These are phyloP conservation scores for Botryotinia globosa DNA, from an alignment of 2,329 filamentous ascomycete species.

Conservation along the genomic window DNA sequence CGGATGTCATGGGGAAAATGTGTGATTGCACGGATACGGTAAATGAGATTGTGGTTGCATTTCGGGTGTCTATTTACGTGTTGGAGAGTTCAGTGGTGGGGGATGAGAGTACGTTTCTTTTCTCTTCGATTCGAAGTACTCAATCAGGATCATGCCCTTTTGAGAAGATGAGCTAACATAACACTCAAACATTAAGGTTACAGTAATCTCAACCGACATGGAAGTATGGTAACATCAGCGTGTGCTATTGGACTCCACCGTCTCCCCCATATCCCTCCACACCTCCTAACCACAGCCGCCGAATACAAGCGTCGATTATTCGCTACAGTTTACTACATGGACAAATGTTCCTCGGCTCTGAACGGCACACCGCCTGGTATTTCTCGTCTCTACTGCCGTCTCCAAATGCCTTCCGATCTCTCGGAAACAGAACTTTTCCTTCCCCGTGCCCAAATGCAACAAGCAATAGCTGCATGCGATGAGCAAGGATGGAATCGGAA, in stretches of 20 bases:
- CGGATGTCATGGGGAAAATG: conserved; percentile 29
- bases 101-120: conserved; percentile 2
- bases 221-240: conserved; percentile 31
- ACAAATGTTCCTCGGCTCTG: conserved; percentile 33
- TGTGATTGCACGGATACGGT: conserved; percentile 13
- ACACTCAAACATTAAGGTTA: conserved; percentile 22
- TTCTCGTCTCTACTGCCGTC: conserved; percentile 30
- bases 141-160: neutral
- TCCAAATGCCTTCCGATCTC: conserved; percentile 32
- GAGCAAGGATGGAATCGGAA: conserved; percentile 33
- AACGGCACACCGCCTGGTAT: conserved; percentile 34
- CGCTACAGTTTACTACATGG: conserved; percentile 29
- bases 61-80: neutral
- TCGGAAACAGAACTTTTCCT: conserved; percentile 30
- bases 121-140: neutral
- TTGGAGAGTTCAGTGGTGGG: conserved; percentile 8
- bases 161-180: neutral
- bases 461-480: conserved; percentile 24
- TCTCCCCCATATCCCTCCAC: conserved; percentile 25
- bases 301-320: conserved; percentile 35
- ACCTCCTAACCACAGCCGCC: conserved; percentile 29
- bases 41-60: conserved; percentile 28
- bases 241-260: conserved; percentile 34
- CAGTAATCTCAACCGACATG: conserved; percentile 27
- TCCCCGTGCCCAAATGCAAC: conserved; percentile 20